phyloP scores from a whole-genome alignment of 164 flowering plant species.

The Annona cherimola region DNA sequence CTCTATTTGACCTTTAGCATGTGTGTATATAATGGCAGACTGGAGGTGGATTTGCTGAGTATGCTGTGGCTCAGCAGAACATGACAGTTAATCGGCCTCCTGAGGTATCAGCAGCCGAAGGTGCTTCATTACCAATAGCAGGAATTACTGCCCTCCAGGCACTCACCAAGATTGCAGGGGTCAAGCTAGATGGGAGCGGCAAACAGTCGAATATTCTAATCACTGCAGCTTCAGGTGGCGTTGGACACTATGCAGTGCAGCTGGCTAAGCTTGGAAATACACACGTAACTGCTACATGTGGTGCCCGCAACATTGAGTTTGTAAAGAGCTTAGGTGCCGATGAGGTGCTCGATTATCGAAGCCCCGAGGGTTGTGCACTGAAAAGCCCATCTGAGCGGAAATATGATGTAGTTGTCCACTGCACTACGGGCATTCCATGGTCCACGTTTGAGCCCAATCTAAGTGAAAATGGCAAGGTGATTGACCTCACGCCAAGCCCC shows the following conservation, averaged over 20 bases:
- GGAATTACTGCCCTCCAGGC: conserved; percentile 35
- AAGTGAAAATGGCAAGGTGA: conserved; percentile 40
- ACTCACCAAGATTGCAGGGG: conserved; percentile 28
- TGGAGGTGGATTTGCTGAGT: conserved; percentile 44
- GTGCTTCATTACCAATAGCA: conserved; percentile 31
- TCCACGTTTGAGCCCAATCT: conserved; percentile 32
- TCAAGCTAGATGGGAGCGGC: conserved; percentile 27
- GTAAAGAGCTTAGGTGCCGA: conserved; percentile 45
- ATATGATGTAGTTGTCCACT: conserved; percentile 50
- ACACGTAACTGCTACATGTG: conserved; percentile 42
- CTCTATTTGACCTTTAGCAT: neutral
- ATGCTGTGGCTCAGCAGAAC: conserved; percentile 19
- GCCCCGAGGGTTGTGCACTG: conserved; percentile 43
- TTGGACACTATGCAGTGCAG: conserved; percentile 41
- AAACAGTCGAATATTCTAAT: conserved; percentile 26
- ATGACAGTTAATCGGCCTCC: conserved; percentile 32
- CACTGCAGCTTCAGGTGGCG: conserved; percentile 45
- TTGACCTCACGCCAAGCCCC: conserved; percentile 37
- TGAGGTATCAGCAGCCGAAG: conserved; percentile 32
- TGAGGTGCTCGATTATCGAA: conserved; percentile 45
- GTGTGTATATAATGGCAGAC: conserved; percentile 18
- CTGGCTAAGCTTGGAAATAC: conserved; percentile 38
- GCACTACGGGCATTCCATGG: conserved; percentile 33
- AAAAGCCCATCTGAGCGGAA: conserved; percentile 53
- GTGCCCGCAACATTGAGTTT: conserved; percentile 40